These are phyloP conservation scores for Rhizophora apiculata DNA, from an alignment of 345 rosid species.

Conservation along the genomic window DNA sequence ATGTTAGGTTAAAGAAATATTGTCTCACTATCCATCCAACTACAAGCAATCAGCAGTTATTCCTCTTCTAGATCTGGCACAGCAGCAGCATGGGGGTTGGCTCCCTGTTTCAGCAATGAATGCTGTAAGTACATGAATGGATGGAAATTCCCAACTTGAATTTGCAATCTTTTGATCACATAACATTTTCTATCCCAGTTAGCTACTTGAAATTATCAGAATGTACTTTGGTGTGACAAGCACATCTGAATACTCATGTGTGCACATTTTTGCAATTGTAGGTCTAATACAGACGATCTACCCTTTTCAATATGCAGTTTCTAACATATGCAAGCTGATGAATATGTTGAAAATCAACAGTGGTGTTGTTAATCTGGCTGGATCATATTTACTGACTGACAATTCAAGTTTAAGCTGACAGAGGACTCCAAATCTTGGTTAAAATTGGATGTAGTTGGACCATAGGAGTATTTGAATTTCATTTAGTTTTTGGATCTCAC, in stretches of 20 bases:
- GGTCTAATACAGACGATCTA: background rate
- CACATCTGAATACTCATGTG: background rate
- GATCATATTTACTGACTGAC: background rate
- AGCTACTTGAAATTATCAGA: background rate
- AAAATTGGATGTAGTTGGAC: background rate
- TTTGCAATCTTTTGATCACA: no score
- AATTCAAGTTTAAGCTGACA: background rate
- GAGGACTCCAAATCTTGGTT: background rate
- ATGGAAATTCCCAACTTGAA: background rate
- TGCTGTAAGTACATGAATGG: constrained; percentile 48
- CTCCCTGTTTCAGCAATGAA: constrained; percentile 99
- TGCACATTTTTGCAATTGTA: background rate
- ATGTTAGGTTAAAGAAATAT: constrained; percentile 75
- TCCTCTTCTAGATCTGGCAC: constrained; percentile 96
- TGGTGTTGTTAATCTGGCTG: background rate
- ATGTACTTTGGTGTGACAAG: background rate
- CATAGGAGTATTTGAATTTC: background rate
- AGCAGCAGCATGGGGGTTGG: constrained; percentile 99
- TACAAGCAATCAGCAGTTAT: constrained; percentile 99
- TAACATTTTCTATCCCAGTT: no score
- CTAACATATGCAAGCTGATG: background rate
- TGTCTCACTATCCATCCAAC: constrained; percentile 94
- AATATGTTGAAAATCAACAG: no score
- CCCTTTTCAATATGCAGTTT: background rate
- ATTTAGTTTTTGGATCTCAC: background rate